Conservation (phyloP, 495 filamentous ascomycete genomes). For the Apodospora peruviana region DNA sequence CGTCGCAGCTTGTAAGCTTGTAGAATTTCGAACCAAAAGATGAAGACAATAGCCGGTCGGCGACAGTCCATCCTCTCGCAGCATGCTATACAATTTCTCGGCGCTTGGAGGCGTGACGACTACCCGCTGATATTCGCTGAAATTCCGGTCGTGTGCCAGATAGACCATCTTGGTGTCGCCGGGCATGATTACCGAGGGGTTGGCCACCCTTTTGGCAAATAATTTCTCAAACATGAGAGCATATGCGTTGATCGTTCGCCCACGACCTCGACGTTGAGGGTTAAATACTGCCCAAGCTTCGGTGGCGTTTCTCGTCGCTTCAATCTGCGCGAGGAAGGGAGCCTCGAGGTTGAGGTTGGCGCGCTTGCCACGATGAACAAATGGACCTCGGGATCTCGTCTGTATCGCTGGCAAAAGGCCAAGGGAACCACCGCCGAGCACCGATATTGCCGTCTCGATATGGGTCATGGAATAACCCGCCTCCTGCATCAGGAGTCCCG, state of each 20-base stretch:
- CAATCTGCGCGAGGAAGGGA: conserved; percentile 32
- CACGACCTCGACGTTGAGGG: conserved; percentile 20
- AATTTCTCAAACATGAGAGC: conserved; percentile 43
- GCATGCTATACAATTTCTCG: conserved; percentile 30
- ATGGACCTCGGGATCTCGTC: conserved; percentile 24
- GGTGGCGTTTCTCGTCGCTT: conserved; percentile 35
- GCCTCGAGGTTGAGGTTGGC: conserved; percentile 20
- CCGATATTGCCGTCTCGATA: conserved; percentile 30
- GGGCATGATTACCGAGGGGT: conserved; percentile 21
- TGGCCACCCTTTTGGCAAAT: conserved; percentile 11
- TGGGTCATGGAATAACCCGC: conserved; percentile 31
- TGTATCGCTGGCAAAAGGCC: conserved; percentile 35
- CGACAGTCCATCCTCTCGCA: conserved; percentile 29
- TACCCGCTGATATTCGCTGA: conserved; percentile 37
- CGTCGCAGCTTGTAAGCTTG: conserved; percentile 21
- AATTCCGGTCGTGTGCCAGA: conserved; percentile 32
- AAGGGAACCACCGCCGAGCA: conserved; percentile 29
- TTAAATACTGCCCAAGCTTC: conserved; percentile 42
- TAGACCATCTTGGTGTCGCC: conserved; percentile 34
- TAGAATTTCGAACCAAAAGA: conserved; percentile 28
- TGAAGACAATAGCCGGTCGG: conserved; percentile 29
- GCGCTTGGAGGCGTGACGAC: conserved; percentile 33
- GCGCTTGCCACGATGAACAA: conserved; percentile 15
- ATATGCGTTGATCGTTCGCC: conserved; percentile 27
- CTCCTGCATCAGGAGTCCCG: conserved; percentile 32